Evolutionary conservation across 352 stramenopile species (phyloP).

Genomic region (Phytophthora ramorum): DNA sequence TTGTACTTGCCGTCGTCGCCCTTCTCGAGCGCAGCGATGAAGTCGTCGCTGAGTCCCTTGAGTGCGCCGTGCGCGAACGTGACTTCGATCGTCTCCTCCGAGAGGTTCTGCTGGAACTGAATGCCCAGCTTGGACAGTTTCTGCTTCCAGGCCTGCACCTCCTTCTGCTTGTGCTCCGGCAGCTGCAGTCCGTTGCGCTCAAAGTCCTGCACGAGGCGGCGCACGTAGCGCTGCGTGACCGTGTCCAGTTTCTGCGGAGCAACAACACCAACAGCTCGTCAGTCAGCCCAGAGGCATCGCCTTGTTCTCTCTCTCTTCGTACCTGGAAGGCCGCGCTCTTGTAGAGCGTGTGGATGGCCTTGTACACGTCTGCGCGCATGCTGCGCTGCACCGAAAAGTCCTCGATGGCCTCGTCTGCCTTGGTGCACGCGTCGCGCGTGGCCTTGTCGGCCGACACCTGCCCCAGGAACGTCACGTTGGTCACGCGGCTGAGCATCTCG

Average conservation of each 20-base stretch:
- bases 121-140: constrained; percentile 86
- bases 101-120: constrained; percentile 89
- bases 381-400: constrained; percentile 77
- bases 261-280: constrained; percentile 1
- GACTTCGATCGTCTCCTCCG: constrained; percentile 86
- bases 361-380: constrained; percentile 90
- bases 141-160: constrained; percentile 86
- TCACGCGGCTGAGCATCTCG: constrained; percentile 85
- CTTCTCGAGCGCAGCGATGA: constrained; percentile 74
- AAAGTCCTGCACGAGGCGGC: constrained; percentile 79
- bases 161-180: constrained; percentile 61
- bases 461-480: constrained; percentile 87
- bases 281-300: background rate
- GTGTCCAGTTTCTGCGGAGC: constrained; percentile 50
- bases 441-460: constrained; percentile 73
- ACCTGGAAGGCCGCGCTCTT: constrained; percentile 57
- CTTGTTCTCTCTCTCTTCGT: constrained; percentile 1
- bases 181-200: constrained; percentile 89
- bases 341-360: constrained; percentile 64
- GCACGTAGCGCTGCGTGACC: constrained; percentile 82
- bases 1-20: constrained; percentile 82
- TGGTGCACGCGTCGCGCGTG: constrained; percentile 83
- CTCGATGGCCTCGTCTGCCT: constrained; percentile 82
- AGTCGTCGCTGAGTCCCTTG: constrained; percentile 81
- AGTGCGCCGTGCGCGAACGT: constrained; percentile 79